phyloP scores from a whole-genome alignment of 805 yeast species.

The Candida stauntonica region DNA sequence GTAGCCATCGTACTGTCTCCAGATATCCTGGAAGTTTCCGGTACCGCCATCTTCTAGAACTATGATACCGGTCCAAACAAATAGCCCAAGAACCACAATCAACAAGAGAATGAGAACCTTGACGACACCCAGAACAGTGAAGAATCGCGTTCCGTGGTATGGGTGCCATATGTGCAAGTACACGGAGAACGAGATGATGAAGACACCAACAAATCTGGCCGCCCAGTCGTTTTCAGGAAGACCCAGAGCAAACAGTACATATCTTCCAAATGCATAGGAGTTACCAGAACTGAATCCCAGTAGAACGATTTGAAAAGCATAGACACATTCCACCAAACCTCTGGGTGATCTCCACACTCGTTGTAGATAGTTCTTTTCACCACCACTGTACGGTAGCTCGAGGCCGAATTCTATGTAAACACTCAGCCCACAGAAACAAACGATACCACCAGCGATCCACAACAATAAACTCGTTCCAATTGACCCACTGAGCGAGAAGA shows the following conservation, averaged over 20 bases:
- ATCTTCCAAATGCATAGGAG: conserved; percentile 61
- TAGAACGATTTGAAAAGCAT: conserved; percentile 50
- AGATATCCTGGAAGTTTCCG: conserved; percentile 34
- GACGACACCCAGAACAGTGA: conserved; percentile 50
- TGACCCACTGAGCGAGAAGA: conserved; percentile 51
- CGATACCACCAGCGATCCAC: conserved; percentile 61
- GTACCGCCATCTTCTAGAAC: conserved; percentile 21
- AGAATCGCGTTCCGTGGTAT: conserved; percentile 44
- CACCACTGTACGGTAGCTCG: conserved; percentile 62
- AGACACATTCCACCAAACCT: conserved; percentile 45
- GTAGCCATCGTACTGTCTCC: conserved; percentile 36
- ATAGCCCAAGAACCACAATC: conserved; percentile 44
- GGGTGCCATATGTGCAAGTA: conserved; percentile 47
- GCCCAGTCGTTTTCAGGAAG: conserved; percentile 29
- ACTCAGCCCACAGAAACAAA: conserved; percentile 49
- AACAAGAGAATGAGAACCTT: conserved; percentile 47
- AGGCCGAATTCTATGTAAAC: conserved; percentile 64
- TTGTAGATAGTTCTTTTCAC: conserved; percentile 64
- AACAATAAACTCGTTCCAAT: conserved; percentile 52
- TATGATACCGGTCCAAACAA: conserved; percentile 35
- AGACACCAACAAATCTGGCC: conserved; percentile 46
- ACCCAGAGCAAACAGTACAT: conserved; percentile 43
- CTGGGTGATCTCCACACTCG: conserved; percentile 51
- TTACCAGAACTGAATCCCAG: conserved; percentile 61
- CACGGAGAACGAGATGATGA: conserved; percentile 42